Percentiles rank a stretch among this genome's conserved stretches.
Evolutionary conservation across 2,329 filamentous ascomycete species (phyloP).

Genomic region (Ophiocordyceps australis): DNA sequence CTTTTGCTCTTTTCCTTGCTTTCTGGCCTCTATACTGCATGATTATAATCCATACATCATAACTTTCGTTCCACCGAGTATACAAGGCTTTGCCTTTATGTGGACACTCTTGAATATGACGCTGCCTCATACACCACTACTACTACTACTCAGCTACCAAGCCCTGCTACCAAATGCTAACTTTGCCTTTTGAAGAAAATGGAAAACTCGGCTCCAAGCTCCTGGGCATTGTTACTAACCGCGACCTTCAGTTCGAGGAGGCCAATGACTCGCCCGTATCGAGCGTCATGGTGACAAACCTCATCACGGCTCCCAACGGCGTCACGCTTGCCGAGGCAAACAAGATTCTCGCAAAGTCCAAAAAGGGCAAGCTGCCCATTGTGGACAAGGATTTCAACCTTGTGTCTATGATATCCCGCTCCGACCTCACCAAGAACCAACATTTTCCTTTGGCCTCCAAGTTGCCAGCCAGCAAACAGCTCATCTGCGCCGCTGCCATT

Average conservation of each 20-base stretch:
- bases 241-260: constrained; percentile 93
- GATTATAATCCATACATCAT: constrained; percentile 74
- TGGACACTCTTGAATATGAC: constrained; percentile 37
- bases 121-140: constrained; percentile 3
- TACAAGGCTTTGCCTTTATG: constrained; percentile 58
- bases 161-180: constrained; percentile 5
- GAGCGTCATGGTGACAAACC: constrained; percentile 87
- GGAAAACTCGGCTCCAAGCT: constrained; percentile 92
- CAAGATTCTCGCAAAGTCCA: constrained; percentile 79
- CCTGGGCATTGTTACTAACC: constrained; percentile 91
- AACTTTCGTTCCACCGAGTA: constrained; percentile 99
- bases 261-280: constrained; percentile 55
- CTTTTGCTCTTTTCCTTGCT: constrained; percentile 4
- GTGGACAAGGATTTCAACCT: constrained; percentile 72
- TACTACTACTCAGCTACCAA: too few relatives aligned
- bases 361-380: constrained; percentile 96
- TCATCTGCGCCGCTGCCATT: constrained; percentile 87
- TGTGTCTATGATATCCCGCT: constrained; percentile 81
- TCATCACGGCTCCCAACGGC: constrained; percentile 72
- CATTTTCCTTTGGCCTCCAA: constrained; percentile 95
- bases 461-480: constrained; percentile 90
- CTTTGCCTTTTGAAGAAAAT: constrained; percentile 41
- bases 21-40: constrained; percentile 20
- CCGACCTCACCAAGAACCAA: constrained; percentile 96
- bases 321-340: constrained; percentile 82